Percentiles rank a stretch among this genome's conserved stretches.
Evolutionary conservation across 108 stramenopile genomes (phyloP).

Genomic region (Cyclotella kingstonii): DNA sequence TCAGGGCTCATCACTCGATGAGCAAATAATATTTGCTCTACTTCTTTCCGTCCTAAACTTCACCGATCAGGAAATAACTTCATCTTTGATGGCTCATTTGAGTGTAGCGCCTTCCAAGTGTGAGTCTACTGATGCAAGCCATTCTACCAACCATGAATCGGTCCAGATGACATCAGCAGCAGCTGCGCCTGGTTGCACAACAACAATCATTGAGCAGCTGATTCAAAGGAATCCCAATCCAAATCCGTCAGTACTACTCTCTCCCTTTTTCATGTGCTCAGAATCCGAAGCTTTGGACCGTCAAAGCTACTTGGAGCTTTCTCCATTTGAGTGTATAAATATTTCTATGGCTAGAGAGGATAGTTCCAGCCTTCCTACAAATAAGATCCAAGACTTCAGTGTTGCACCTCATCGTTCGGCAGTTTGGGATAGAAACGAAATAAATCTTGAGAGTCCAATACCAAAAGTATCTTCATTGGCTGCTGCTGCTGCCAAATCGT

Average conservation of each 20-base stretch:
- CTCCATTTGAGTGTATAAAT: conserved; percentile 34
- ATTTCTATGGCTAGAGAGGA: not conserved
- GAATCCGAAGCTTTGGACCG: conserved; percentile 40
- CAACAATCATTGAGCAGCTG: conserved; percentile 15
- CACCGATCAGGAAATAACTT: no score
- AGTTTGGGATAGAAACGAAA: conserved; percentile 5
- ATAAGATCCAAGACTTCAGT: no score
- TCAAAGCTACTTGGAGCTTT: conserved; percentile 36
- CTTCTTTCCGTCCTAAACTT: no score
- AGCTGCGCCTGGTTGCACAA: not conserved
- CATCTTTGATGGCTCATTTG: conserved; percentile 32
- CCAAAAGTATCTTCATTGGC: conserved; percentile 8
- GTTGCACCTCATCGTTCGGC: not conserved
- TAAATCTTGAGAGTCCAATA: conserved; percentile 10
- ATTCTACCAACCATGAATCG: not conserved
- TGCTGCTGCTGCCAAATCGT: not conserved
- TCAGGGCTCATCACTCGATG: no score
- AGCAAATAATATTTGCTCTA: no score
- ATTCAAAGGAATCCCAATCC: not conserved
- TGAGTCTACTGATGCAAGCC: conserved; percentile 1
- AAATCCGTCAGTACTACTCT: not conserved
- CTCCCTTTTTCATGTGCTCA: conserved; percentile 43
- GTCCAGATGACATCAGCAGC: not conserved
- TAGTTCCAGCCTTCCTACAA: no score
- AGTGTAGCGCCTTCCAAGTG: conserved; percentile 2